These are phyloP conservation scores for Exophiala spinifera DNA, from an alignment of 2,329 filamentous ascomycete genomes.

Conservation along the genomic window DNA sequence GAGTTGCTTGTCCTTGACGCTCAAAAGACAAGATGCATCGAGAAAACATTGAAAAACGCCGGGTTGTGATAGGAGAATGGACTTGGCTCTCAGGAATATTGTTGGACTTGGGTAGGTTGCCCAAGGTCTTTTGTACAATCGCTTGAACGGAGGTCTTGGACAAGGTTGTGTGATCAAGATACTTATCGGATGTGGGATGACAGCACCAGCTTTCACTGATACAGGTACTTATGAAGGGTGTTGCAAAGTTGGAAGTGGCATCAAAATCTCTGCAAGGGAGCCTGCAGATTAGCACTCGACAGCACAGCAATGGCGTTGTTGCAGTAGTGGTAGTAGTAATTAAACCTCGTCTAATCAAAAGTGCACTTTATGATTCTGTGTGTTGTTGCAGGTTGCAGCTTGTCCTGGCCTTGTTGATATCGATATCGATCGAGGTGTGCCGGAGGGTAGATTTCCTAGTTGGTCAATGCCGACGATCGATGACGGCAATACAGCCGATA, in stretches of 20 bases:
- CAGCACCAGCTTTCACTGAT: background rate
- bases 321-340: too few relatives aligned
- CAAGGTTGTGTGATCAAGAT: conserved; percentile 9
- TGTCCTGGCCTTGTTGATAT: background rate
- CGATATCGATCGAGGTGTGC: background rate
- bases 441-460: background rate
- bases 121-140: conserved; percentile 19
- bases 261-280: background rate
- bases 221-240: background rate
- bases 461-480: background rate
- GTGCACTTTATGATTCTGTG: too few relatives aligned
- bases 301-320: too few relatives aligned
- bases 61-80: conserved; percentile 22
- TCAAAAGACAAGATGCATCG: conserved; percentile 67
- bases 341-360: too few relatives aligned
- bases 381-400: too few relatives aligned
- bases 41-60: conserved; percentile 28
- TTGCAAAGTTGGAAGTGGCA: background rate
- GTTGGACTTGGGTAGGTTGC: conserved; percentile 3
- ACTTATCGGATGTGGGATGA: conserved; percentile 4
- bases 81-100: conserved; percentile 1
- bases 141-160: conserved; percentile 13
- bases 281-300: background rate
- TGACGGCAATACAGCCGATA: background rate
- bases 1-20: conserved; percentile 67